Evolutionary conservation across 1,284 basidiomycete genomes (phyloP), one percentile per base, ranked within the genome.

Genomic region (Takashimella tepidaria): DNA sequence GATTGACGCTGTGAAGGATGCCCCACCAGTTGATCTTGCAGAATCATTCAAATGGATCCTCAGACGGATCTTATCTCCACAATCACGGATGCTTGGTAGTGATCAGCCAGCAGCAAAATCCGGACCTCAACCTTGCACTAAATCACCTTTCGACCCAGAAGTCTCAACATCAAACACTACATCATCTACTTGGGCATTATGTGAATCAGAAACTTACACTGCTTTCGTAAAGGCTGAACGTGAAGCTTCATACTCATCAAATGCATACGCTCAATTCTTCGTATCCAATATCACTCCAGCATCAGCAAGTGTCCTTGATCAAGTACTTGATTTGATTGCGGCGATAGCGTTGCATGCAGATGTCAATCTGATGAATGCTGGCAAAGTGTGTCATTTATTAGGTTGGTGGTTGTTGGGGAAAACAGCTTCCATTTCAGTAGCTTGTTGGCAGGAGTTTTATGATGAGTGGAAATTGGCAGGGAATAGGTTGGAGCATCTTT

Each of bases 391-490:
- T 40, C 55, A 64, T 26, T 52, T 70, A 13, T 57, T 70, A 11
- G 71, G 70, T 4, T 72, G 65, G 65, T 73, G 69, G 70, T 52
- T 67, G 5, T 58, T 55, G 20, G 64, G 65, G 21, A 24, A 43
- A 26, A 45, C 53, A 16, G 40, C 53, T 20, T 45, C 22, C 26
- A 22, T 11, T 5, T 8, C 16, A 23, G 21, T 47, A 20, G 31
- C n/a, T 5, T 41, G 13, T 4, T 73, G 67, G 66, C 49, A 56
- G 41, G 57, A 57, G 8, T 49, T 73, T 44, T 73, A 72, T 48
- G 52, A 59, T 11, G 60, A 58, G 8, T 73, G 69, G 69, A 52
- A 58, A 47, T 49, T 51, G n/a, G 66, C 65, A 3, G 67, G 65
- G 1, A 56, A 58, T 47, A 58, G 60, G 21, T 50, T 64, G 16